Base-by-base conservation (phyloP, 2,329 filamentous ascomycete species). In the Fusarium subtropicale region DNA sequence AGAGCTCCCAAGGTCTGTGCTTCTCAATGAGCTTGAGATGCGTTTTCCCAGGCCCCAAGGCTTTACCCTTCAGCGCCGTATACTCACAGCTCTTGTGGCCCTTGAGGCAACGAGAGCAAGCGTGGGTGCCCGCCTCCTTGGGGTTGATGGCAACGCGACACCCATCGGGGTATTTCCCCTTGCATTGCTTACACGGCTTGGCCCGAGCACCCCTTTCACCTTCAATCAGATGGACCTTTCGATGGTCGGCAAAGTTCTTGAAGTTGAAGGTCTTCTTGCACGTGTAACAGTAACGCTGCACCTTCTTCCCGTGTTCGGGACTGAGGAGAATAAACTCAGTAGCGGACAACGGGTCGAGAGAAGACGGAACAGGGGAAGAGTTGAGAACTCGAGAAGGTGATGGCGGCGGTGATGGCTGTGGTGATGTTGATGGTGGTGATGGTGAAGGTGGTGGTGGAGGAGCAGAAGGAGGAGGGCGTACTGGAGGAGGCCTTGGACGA, bases 171-270 rank as follows among this genome's bases (percentile, higher is more conserved):
- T 44, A 11, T 2, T n/a, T 22, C 15, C 13, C n/a, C 18, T n/a
- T 22, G 15, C 60, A 63, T 7, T 28, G 13, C 5, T 13, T 5
- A 31, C 60, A 63, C 16, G 26, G 38, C n/a, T 6, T 10, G 8
- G 50, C 50, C 22, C 0, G 12, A 3, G 3, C 31, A 11, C 61
- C 59, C 2, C 13, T 1, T 2, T 2, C 10, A 5, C 13, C 54
- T 4, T 38, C n/a, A 15, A 64, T 28, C 11, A 0, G 3, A 33
- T 64, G 61, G 5, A 46, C 28, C 22, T 64, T 64, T 1, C 0
- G 10, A 11, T 64, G 61, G 33, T 64, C 61, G 4, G 11, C 12
- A 5, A 36, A 6, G 15, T 34, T 57, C 18, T 48, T 64, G 15
- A 2, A 34, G 34, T 18, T 33, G 33, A 34, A 31, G 2, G 1